Evolutionary conservation across 352 stramenopile species (phyloP).

Genomic region (Pythium oligandrum): DNA sequence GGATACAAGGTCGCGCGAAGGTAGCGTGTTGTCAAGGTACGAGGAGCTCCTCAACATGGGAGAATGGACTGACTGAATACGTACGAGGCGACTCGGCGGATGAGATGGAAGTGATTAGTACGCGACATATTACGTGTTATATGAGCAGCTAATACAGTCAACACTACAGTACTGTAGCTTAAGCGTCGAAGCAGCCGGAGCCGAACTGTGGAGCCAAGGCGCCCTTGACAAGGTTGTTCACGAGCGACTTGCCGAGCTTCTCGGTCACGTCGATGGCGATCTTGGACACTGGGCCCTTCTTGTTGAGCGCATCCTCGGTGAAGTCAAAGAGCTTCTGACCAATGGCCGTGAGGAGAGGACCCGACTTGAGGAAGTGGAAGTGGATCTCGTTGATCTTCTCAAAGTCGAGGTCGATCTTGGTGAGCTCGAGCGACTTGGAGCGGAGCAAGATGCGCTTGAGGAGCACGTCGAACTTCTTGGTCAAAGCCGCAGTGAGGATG

Average conservation of each 20-base stretch:
- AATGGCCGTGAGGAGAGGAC: conserved; percentile 36
- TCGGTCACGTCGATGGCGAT: conserved; percentile 31
- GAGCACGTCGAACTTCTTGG: conserved; percentile 21
- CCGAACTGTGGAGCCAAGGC: conserved; percentile 36
- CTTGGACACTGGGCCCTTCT: conserved; percentile 57
- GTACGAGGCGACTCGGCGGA: too few species aligned
- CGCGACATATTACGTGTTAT: too few species aligned
- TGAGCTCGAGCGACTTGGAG: conserved; percentile 29
- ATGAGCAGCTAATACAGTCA: too few species aligned
- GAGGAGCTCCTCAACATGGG: too few species aligned
- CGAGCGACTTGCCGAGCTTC: conserved; percentile 34
- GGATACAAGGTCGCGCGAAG: too few species aligned
- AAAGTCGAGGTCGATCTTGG: conserved; percentile 28
- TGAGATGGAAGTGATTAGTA: too few species aligned
- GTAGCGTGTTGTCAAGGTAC: too few species aligned
- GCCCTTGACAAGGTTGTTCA: conserved; percentile 45
- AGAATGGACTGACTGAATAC: too few species aligned
- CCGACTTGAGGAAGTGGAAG: conserved; percentile 37
- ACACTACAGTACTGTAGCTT: background rate
- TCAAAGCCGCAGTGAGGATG: conserved; percentile 33
- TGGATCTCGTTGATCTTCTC: conserved; percentile 47
- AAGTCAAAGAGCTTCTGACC: conserved; percentile 44
- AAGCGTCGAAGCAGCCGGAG: conserved; percentile 37
- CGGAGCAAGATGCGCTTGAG: conserved; percentile 28
- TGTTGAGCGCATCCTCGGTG: conserved; percentile 48